These are phyloP conservation scores for Ogataea angusta DNA, from an alignment of 805 yeast species.

Conservation along the genomic window DNA sequence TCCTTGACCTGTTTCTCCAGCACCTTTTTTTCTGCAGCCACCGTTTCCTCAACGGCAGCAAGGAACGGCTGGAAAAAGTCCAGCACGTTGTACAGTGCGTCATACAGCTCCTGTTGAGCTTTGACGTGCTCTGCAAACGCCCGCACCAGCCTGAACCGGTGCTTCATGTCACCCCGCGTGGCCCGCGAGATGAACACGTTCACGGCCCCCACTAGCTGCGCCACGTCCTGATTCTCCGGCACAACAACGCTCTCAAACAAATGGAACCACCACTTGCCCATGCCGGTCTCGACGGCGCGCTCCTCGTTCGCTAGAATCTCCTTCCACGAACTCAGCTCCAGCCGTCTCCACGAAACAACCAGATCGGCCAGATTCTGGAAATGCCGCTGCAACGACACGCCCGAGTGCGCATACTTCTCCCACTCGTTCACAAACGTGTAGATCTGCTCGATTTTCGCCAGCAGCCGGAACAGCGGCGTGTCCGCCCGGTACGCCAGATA, in stretches of 20 bases:
- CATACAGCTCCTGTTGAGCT: constrained; percentile 27
- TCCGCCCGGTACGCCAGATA: constrained; percentile 56
- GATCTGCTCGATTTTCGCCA: constrained; percentile 83
- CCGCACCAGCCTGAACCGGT: constrained; percentile 56
- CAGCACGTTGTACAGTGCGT: constrained; percentile 55
- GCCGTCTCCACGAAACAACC: constrained; percentile 86
- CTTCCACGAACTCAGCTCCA: constrained; percentile 86
- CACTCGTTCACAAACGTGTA: constrained; percentile 83
- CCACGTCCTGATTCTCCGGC: constrained; percentile 41
- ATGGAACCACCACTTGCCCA: constrained; percentile 90
- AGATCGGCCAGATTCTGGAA: constrained; percentile 59
- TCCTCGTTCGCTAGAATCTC: constrained; percentile 68
- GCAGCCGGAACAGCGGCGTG: constrained; percentile 71
- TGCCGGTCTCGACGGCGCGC: constrained; percentile 38
- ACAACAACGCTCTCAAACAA: constrained; percentile 76
- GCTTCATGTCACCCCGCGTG: constrained; percentile 66
- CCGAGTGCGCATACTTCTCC: constrained; percentile 86
- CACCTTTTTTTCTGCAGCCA: constrained; percentile 45
- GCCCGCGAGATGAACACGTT: constrained; percentile 74
- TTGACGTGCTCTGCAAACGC: constrained; percentile 59
- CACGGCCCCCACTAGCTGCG: constrained; percentile 52
- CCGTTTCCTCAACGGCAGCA: constrained; percentile 42
- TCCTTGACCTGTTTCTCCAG: constrained; percentile 81
- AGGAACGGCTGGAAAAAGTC: constrained; percentile 66
- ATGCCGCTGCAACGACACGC: constrained; percentile 58